Evolutionary conservation across 306 rosid species (phyloP).

Genomic region (Corylus heterophylla): DNA sequence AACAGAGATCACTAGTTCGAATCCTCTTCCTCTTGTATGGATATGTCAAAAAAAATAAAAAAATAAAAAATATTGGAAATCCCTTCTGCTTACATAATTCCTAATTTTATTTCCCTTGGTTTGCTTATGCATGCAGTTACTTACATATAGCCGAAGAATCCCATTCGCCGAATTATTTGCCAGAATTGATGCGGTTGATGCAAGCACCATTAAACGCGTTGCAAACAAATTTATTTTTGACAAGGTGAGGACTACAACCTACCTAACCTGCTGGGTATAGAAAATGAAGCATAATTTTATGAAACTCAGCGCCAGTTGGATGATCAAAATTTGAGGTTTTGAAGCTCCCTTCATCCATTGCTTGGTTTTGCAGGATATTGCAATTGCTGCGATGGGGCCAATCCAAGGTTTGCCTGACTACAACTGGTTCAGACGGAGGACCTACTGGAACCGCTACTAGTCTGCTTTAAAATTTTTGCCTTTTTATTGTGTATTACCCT

Average conservation of each 20-base stretch:
- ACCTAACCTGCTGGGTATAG: neutral
- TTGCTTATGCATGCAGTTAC: slow-evolving; percentile 48
- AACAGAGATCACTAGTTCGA: no score
- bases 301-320: neutral
- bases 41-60: no score
- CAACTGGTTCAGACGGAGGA: slow-evolving; percentile 99
- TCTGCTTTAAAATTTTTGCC: slow-evolving; percentile 27
- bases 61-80: neutral
- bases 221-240: slow-evolving; percentile 92
- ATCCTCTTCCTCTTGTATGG: no score
- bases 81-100: neutral
- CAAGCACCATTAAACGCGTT: slow-evolving; percentile 85
- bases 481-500: slow-evolving; percentile 24
- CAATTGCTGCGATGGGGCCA: slow-evolving; percentile 93
- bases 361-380: slow-evolving; percentile 62
- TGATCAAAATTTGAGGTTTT: neutral
- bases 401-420: slow-evolving; percentile 80
- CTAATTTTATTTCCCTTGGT: neutral
- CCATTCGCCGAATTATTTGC: slow-evolving; percentile 90
- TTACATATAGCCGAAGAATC: slow-evolving; percentile 91
- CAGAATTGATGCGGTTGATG: slow-evolving; percentile 92
- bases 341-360: slow-evolving; percentile 3
- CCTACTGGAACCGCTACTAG: slow-evolving; percentile 98
- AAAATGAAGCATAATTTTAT: neutral
- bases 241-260: slow-evolving; percentile 50